Conservation (phyloP, 768 basidiomycete genomes). For the Neoboletus magnificus region DNA sequence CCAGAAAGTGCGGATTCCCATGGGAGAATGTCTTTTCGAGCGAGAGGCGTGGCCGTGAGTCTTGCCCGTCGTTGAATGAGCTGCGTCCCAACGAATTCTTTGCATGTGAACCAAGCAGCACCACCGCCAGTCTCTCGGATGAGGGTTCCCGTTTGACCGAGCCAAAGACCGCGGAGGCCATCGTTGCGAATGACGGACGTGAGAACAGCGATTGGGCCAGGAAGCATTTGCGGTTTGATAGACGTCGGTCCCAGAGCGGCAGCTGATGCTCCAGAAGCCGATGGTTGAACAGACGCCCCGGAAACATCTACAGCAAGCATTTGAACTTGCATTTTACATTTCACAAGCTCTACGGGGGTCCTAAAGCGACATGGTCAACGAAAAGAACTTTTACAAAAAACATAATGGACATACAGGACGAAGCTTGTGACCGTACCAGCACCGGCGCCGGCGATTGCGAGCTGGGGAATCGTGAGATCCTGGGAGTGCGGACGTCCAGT, state of each 20-base stretch:
- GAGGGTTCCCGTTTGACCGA: constrained; percentile 91
- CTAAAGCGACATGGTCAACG: constrained; percentile 34
- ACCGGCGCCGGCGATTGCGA: constrained; percentile 79
- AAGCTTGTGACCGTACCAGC: constrained; percentile 87
- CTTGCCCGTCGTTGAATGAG: constrained; percentile 52
- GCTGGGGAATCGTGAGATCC: constrained; percentile 60
- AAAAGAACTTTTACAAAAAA: too few relatives aligned
- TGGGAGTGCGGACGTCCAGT: constrained; percentile 34
- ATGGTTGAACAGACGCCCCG: constrained; percentile 10
- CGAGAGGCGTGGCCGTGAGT: constrained; percentile 22
- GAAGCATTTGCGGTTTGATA: constrained; percentile 36
- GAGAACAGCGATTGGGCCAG: constrained; percentile 74
- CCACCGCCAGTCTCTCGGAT: constrained; percentile 91
- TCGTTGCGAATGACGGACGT: constrained; percentile 56
- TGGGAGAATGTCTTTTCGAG: constrained; percentile 51
- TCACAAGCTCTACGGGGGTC: constrained; percentile 91
- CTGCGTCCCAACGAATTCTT: constrained; percentile 66
- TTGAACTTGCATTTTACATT: constrained; percentile 98
- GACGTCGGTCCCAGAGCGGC: constrained; percentile 8
- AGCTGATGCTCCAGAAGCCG: constrained; percentile 14
- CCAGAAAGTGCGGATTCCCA: constrained; percentile 88
- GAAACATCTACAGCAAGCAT: constrained; percentile 50
- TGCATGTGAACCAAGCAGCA: constrained; percentile 87
- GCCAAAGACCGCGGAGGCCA: constrained; percentile 89
- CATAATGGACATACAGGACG: constrained; percentile 58